phyloP scores from a whole-genome alignment of 2,329 filamentous ascomycete species.

The Alternaria conjuncta region DNA sequence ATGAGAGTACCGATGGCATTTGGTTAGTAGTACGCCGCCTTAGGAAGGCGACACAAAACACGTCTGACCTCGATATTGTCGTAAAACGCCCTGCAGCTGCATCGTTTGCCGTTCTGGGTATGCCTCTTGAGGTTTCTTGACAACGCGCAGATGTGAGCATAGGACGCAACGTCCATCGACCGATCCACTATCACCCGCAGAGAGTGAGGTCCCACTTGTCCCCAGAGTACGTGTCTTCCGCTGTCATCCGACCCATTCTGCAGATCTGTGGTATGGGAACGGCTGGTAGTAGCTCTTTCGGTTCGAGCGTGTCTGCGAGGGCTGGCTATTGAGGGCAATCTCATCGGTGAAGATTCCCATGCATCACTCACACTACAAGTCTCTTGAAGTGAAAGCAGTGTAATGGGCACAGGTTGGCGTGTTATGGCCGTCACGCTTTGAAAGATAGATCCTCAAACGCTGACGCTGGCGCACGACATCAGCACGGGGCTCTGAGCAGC shows the following conservation, averaged over 20 bases:
- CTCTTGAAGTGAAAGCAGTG: too few species aligned
- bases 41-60: not conserved
- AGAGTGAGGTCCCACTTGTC: not conserved
- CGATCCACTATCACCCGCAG: not conserved
- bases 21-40: not conserved
- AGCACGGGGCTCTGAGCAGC: not conserved
- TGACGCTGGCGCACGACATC: not conserved
- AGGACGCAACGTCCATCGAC: not conserved
- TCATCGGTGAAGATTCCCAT: not conserved
- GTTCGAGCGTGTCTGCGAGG: not conserved
- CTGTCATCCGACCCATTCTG: not conserved
- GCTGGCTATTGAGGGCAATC: not conserved
- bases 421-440: not conserved
- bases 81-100: not conserved
- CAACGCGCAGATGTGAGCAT: not conserved
- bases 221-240: not conserved
- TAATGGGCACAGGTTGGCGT: not conserved
- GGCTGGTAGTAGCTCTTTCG: not conserved
- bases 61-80: not conserved
- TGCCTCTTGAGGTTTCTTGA: not conserved
- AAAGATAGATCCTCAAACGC: not conserved
- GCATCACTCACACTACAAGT: not conserved
- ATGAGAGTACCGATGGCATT: not conserved
- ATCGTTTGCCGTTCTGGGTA: not conserved
- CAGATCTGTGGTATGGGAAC: not conserved